A percentile compares a stretch with the other conserved stretches of the same genome.
Evolutionary conservation across 31 red algal genomes (phyloP).

Genomic region (Pterothamnion heteromorphum): DNA sequence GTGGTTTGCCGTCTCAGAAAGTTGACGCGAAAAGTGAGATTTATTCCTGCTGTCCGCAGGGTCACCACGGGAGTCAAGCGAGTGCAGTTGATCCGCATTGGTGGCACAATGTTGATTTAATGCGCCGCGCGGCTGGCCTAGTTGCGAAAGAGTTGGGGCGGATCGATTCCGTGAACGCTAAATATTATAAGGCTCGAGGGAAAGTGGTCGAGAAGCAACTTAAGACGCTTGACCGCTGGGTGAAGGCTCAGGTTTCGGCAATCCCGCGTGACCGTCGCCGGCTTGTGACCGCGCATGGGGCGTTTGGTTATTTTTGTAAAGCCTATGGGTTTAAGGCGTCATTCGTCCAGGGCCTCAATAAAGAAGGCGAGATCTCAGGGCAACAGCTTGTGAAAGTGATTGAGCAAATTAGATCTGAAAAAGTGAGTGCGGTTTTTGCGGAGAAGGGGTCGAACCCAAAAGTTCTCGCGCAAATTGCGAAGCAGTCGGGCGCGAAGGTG

Average conservation of each 20-base stretch:
- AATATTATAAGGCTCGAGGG: neutral
- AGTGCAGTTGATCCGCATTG: neutral
- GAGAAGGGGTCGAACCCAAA: neutral
- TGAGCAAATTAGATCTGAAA: neutral
- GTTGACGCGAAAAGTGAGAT: neutral
- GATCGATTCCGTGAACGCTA: neutral
- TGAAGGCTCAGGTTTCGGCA: neutral
- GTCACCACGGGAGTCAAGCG: too few species aligned
- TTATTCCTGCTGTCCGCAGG: neutral
- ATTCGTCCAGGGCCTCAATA: neutral
- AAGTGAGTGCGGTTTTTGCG: neutral
- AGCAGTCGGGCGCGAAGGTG: neutral
- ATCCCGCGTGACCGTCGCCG: neutral
- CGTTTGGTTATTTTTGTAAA: constrained; percentile 19
- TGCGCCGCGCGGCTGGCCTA: neutral
- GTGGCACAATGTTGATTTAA: neutral
- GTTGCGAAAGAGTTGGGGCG: neutral
- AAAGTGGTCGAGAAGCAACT: neutral
- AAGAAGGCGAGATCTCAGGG: neutral
- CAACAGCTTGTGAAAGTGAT: neutral
- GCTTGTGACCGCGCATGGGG: neutral
- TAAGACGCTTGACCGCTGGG: neutral
- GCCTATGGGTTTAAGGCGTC: neutral
- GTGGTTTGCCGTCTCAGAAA: neutral
- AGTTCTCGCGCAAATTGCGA: neutral